Conservation (phyloP, 2,329 filamentous ascomycete species). For the Pseudogymnoascus sp. region DNA sequence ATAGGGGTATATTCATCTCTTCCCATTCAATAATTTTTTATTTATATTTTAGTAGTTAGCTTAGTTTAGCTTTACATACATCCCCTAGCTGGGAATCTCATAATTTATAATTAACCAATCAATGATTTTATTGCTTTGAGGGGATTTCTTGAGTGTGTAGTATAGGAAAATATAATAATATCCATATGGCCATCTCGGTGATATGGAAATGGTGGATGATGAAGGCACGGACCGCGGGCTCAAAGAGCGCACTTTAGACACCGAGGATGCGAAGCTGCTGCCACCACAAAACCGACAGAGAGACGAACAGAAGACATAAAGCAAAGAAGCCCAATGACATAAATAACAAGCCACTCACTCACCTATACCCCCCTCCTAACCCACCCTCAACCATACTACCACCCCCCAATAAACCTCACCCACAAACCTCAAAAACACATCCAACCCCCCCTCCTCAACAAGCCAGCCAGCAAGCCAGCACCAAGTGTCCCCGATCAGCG, state of each 20-base stretch:
- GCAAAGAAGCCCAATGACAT: background rate
- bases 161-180: background rate
- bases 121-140: background rate
- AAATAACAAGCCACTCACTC: background rate
- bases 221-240: background rate
- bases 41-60: background rate
- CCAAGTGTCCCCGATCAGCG: too few species aligned
- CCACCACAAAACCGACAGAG: background rate
- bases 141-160: background rate
- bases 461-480: too few species aligned
- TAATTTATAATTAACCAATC: background rate
- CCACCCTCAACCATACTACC: background rate
- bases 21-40: background rate
- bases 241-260: background rate
- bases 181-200: background rate
- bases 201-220: too few species aligned
- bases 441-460: background rate
- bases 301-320: background rate
- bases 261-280: background rate
- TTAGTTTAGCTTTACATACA: background rate
- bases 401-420: background rate
- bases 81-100: background rate
- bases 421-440: background rate
- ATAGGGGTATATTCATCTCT: background rate
- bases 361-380: background rate